Conservation (phyloP, 495 filamentous ascomycete genomes). For the Letharia columbiana region DNA sequence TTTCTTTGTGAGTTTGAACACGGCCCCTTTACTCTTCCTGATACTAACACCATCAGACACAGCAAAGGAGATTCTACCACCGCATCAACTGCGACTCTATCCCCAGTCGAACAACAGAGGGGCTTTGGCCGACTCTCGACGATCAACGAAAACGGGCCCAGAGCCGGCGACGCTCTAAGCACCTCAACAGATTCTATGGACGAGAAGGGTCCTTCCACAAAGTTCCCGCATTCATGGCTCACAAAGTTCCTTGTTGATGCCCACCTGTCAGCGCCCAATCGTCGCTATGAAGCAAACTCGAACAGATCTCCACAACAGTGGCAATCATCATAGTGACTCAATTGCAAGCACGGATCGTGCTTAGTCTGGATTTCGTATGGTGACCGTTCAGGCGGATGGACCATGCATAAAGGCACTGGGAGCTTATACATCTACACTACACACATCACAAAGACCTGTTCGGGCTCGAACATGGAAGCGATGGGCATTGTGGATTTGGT, state of each 20-base stretch:
- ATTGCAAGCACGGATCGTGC: background rate
- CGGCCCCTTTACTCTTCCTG: too few relatives aligned
- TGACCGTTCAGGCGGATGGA: background rate
- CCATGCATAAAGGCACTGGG: background rate
- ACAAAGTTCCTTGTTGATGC: constrained; percentile 7
- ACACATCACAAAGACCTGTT: background rate
- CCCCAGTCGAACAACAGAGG: constrained; percentile 9
- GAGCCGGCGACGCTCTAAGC: background rate
- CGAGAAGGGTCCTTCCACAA: background rate
- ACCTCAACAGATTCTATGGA: background rate
- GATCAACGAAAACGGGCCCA: constrained; percentile 1
- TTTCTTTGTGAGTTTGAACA: constrained; percentile 18
- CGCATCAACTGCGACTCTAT: constrained; percentile 6
- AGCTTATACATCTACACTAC: background rate
- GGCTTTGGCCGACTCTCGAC: constrained; percentile 10
- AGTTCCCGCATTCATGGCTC: constrained; percentile 9
- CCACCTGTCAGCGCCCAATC: constrained; percentile 11
- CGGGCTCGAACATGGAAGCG: background rate
- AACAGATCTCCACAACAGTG: background rate
- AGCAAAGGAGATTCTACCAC: constrained; percentile 10
- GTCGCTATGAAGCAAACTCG: background rate
- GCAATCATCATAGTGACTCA: background rate
- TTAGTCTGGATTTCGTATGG: background rate
- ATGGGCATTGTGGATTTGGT: background rate
- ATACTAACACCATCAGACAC: background rate